Evolutionary conservation across 306 rosid species (phyloP).

Genomic region (Cicer pinnatifidum): DNA sequence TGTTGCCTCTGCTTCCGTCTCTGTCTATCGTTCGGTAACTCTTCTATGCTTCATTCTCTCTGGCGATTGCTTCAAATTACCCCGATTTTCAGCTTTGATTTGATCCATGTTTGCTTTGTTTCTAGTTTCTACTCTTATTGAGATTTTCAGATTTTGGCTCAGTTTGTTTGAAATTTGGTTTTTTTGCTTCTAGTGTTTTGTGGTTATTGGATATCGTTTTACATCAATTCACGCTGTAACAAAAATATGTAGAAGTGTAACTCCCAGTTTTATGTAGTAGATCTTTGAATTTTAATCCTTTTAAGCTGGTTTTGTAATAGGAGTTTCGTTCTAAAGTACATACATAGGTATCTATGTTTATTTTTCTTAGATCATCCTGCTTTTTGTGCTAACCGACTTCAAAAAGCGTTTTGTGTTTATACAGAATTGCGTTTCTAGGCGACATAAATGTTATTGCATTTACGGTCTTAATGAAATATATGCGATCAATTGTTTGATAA

Average conservation of each 20-base stretch:
- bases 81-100: not conserved
- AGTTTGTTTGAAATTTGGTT: not conserved
- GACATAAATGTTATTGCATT: not conserved
- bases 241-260: not conserved
- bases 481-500: not conserved
- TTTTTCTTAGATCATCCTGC: not conserved
- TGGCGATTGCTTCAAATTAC: not conserved
- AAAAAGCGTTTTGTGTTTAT: too few relatives aligned
- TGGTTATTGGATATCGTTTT: not conserved
- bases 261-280: not conserved
- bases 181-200: not conserved
- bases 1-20: conserved; percentile 55
- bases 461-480: not conserved
- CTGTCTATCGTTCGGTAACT: conserved; percentile 66
- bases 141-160: not conserved
- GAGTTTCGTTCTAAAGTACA: not conserved
- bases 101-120: not conserved
- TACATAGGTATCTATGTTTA: not conserved
- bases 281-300: not conserved
- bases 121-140: not conserved
- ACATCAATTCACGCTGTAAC: not conserved
- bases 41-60: not conserved
- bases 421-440: too few relatives aligned
- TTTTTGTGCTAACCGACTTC: not conserved
- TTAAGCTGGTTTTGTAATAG: not conserved